Base-by-base conservation (phyloP, 495 filamentous ascomycete species). In the Rostrohypoxylon terebratum region DNA sequence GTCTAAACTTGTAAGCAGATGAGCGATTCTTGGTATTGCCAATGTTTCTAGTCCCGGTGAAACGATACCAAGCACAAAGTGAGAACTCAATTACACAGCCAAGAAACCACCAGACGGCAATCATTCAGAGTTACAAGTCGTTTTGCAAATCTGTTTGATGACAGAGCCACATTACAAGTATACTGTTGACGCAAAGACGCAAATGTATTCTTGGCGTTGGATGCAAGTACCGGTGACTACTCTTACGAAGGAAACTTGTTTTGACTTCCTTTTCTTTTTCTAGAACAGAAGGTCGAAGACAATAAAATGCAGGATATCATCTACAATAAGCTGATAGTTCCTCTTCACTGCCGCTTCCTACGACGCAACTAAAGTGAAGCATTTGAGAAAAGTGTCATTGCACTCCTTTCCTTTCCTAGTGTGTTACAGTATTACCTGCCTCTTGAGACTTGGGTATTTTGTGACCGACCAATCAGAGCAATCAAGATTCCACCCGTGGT, bases 21-120 rank as follows among this genome's bases (percentile, higher is more conserved):
- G 71, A 74, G 54, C 36, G 54, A 50, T 58, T 75, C 72, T 75
- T 75, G 72, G 72, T 75, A 75, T 75, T 75, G 68, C 59, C 72
- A 71, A 71, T 75, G 60, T 65, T 68, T 71, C 64, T 75, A 16
- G n/a, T 51, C 44, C 6, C 48, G 28, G 54, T 71, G 61, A 66
- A 67, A 67, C 64, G 64, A 64, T 21, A 45, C 68, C 59, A 59
- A 64, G 44, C 58, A 69, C 68, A 38, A 38, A 66, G 42, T 63
- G 25, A 70, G 63, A 34, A 71, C 53, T 40, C 34, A 71, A 61
- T 71, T 67, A 68, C 63, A 64, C 64, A 68, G 72, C 68, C 68
- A 75, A 71, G 72, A 71, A 58, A 58, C 14, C 16, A 42, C 23
- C 51, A 48, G 53, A 65, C 73, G 69, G 68, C 65, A 69, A 63